These are phyloP conservation scores for Corrigiola litoralis DNA, from an alignment of 179 eudicot genomes.

Conservation along the genomic window DNA sequence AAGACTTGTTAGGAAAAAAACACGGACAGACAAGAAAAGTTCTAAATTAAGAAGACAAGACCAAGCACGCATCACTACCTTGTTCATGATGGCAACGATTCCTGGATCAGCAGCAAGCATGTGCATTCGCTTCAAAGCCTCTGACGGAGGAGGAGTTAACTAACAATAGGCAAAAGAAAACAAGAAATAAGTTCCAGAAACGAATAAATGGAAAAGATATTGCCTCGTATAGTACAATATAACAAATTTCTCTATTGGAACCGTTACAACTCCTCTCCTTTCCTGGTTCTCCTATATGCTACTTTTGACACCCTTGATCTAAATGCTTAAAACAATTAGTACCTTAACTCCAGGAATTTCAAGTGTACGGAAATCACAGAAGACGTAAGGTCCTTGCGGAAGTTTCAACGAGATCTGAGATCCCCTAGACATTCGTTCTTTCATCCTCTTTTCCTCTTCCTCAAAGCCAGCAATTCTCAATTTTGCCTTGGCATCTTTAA, in stretches of 20 bases:
- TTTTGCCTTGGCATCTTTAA: slow-evolving; percentile 50
- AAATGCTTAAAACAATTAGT: not conserved
- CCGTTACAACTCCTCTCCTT: not conserved
- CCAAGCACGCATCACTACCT: slow-evolving; percentile 45
- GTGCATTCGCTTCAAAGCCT: slow-evolving; percentile 84
- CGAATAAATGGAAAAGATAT: not conserved
- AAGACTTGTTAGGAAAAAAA: slow-evolving; percentile 23
- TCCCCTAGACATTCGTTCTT: slow-evolving; percentile 41
- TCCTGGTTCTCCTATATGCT: not conserved
- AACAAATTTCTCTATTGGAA: not conserved
- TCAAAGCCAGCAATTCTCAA: slow-evolving; percentile 92
- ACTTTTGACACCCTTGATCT: not conserved
- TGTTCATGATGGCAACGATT: slow-evolving; percentile 88
- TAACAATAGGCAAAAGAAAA: slow-evolving; percentile 16
- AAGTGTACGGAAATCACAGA: slow-evolving; percentile 82
- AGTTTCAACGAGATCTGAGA: slow-evolving; percentile 44
- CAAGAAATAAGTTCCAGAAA: slow-evolving; percentile 6
- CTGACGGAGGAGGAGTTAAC: slow-evolving; percentile 83
- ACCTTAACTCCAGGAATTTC: slow-evolving; percentile 81
- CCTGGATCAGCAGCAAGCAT: slow-evolving; percentile 96
- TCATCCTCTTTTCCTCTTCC: slow-evolving; percentile 82
- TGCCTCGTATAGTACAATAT: not conserved
- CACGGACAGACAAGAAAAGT: not conserved
- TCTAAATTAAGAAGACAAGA: not conserved
- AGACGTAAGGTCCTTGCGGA: slow-evolving; percentile 79